Evolutionary conservation across 1,139 yeast genomes (phyloP).

Genomic region (Saccharomyces hybrid): DNA sequence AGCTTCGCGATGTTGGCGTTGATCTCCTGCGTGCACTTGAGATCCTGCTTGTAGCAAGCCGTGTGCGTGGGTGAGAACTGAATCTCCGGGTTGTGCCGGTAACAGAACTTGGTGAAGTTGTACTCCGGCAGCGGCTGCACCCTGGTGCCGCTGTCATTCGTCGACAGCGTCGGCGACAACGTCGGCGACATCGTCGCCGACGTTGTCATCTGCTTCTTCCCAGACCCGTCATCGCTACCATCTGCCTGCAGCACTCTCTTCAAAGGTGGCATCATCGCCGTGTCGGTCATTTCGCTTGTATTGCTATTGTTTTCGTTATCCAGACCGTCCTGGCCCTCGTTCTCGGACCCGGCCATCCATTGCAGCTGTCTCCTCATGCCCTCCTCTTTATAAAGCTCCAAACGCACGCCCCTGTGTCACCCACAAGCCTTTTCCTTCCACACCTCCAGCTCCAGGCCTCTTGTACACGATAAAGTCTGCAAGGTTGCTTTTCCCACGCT

Average conservation of each 20-base stretch:
- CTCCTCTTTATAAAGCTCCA: neutral
- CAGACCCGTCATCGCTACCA: neutral
- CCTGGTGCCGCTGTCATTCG: neutral
- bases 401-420: neutral
- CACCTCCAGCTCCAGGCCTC: neutral
- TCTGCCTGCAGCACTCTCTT: neutral
- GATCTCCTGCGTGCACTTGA: conserved; percentile 45
- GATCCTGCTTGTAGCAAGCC: conserved; percentile 41
- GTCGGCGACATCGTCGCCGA: neutral
- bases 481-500: neutral
- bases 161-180: neutral
- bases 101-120: conserved; percentile 52
- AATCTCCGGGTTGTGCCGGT: conserved; percentile 80
- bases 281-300: neutral
- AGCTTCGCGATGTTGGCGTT: conserved; percentile 63
- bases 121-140: conserved; percentile 21
- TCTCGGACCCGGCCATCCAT: neutral
- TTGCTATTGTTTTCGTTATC: neutral
- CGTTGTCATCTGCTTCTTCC: conserved; percentile 1
- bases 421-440: neutral
- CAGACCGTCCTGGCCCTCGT: neutral
- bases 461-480: neutral
- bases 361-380: neutral
- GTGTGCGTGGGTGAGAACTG: conserved; percentile 34
- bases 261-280: conserved; percentile 1